Percentiles rank a stretch among this genome's conserved stretches.
These are phyloP conservation scores for Clonostachys byssicola DNA, from an alignment of 2,329 filamentous ascomycete species.

Conservation along the genomic window DNA sequence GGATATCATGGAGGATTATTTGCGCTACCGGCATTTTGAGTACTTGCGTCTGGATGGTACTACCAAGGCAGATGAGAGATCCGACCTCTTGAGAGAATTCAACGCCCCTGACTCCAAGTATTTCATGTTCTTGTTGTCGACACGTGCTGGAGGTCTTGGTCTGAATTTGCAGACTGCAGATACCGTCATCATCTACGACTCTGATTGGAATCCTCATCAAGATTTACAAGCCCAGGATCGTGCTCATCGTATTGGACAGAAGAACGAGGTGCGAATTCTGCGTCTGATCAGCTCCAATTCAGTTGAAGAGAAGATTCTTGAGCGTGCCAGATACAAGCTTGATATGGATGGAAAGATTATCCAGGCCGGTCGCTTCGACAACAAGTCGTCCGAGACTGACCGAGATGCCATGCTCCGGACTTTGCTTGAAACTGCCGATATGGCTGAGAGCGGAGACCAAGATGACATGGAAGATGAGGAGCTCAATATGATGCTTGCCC, in stretches of 20 bases:
- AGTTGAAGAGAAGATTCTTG: slow-evolving; percentile 97
- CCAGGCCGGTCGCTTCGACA: slow-evolving; percentile 98
- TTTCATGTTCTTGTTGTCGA: slow-evolving; percentile 98
- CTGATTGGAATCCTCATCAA: slow-evolving; percentile 99
- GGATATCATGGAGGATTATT: slow-evolving; percentile 99
- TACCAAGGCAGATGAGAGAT: slow-evolving; percentile 96
- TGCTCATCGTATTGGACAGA: slow-evolving; percentile 99
- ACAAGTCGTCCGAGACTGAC: slow-evolving; percentile 98
- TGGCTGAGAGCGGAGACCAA: slow-evolving; percentile 67
- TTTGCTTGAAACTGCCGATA: slow-evolving; percentile 78
- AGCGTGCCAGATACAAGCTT: slow-evolving; percentile 94
- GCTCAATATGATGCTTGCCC: slow-evolving; percentile 88
- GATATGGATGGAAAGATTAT: slow-evolving; percentile 99
- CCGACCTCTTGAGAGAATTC: slow-evolving; percentile 82
- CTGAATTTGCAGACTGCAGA: slow-evolving; percentile 96
- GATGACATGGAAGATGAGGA: slow-evolving; percentile 99
- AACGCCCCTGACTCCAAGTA: slow-evolving; percentile 88
- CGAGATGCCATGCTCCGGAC: slow-evolving; percentile 95
- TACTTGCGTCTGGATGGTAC: slow-evolving; percentile 94
- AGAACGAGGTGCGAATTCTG: slow-evolving; percentile 97
- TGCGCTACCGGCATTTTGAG: slow-evolving; percentile 76
- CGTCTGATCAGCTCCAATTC: slow-evolving; percentile 95
- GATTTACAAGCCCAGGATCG: slow-evolving; percentile 99
- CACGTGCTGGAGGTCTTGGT: slow-evolving; percentile 94
- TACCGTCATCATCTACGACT: slow-evolving; percentile 99